Percentiles rank a stretch among this genome's conserved stretches.
These are phyloP conservation scores for Stereocaulon alpinum DNA, from an alignment of 495 filamentous ascomycete genomes.

Conservation along the genomic window DNA sequence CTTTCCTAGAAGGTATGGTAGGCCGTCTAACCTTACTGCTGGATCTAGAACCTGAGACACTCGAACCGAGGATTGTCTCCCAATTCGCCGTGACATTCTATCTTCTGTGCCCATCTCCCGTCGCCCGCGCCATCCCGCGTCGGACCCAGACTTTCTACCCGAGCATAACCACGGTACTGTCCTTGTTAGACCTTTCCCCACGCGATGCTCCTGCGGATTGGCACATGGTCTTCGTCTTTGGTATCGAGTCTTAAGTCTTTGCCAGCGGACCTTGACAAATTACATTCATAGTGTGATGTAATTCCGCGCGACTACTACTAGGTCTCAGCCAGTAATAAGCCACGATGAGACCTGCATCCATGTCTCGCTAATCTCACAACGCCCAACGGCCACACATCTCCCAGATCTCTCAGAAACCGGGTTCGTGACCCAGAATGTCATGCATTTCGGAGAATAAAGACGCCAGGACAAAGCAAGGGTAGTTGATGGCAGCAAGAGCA, in stretches of 20 bases:
- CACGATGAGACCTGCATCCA: background rate
- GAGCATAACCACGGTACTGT: constrained; percentile 9
- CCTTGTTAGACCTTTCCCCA: background rate
- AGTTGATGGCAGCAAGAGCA: too few relatives aligned
- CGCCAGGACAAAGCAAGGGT: background rate
- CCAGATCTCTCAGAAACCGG: background rate
- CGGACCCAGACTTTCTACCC: constrained; percentile 2
- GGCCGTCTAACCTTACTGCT: background rate
- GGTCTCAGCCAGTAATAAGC: background rate
- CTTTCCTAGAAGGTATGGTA: background rate
- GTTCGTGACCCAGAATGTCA: background rate
- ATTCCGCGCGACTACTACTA: background rate
- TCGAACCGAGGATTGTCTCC: background rate
- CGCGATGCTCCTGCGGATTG: background rate
- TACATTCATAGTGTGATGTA: background rate
- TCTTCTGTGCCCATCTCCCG: background rate
- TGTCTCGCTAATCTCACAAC: constrained; percentile 1
- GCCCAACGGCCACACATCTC: background rate
- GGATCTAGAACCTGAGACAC: background rate
- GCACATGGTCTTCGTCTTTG: background rate
- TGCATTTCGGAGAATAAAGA: background rate
- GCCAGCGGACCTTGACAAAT: background rate
- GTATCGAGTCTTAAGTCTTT: background rate
- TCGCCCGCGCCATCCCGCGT: constrained; percentile 1
- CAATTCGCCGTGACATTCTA: background rate